Evolutionary conservation across 768 basidiomycete species (phyloP).

Genomic region (Mycena epipterygia): DNA sequence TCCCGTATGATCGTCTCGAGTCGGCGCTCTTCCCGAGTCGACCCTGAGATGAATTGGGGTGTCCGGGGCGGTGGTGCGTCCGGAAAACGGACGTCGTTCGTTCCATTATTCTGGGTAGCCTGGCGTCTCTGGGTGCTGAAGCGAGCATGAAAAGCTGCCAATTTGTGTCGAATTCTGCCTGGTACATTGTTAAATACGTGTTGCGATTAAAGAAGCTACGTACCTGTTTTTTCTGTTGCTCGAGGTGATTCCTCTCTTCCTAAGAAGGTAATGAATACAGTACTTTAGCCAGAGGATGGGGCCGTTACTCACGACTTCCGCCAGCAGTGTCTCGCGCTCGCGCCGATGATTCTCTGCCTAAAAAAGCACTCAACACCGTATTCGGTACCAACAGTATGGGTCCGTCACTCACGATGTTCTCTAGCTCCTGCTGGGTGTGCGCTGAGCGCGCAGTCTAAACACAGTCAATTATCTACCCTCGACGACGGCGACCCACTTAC

Average conservation of each 20-base stretch:
- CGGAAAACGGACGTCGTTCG: neutral
- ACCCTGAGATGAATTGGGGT: neutral
- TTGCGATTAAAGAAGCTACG: neutral
- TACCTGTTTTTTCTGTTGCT: neutral
- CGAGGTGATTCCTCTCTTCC: neutral
- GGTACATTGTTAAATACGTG: neutral
- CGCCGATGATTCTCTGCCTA: too few species aligned
- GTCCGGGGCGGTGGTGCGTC: neutral
- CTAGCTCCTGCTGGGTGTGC: too few species aligned
- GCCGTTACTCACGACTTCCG: neutral
- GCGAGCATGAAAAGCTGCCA: neutral
- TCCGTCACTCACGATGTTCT: neutral
- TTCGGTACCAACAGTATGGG: too few species aligned
- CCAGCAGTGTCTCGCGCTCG: neutral
- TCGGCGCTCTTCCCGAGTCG: neutral
- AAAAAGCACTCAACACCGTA: too few species aligned
- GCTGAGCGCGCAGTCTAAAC: neutral
- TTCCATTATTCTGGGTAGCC: neutral
- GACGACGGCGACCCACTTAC: neutral
- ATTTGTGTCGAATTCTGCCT: neutral
- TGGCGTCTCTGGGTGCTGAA: neutral
- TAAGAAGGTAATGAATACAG: neutral
- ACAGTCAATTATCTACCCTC: neutral
- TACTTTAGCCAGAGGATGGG: neutral
- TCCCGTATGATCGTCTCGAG: neutral